Percentiles rank a stretch among this genome's conserved stretches.
These are phyloP conservation scores for Ochromonas danica DNA, from an alignment of 108 stramenopile species.

Conservation along the genomic window DNA sequence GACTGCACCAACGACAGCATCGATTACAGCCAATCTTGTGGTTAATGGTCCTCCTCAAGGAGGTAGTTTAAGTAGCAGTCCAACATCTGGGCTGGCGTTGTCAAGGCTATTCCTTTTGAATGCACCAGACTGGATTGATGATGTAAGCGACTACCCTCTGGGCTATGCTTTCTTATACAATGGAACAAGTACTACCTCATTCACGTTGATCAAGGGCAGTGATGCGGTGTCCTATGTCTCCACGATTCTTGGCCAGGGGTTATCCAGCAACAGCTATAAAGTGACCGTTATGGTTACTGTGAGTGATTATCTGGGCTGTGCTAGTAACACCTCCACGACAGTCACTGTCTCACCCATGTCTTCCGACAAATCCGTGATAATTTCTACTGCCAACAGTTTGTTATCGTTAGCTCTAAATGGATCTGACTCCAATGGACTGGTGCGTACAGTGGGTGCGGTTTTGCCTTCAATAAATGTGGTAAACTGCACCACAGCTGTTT, in stretches of 20 bases:
- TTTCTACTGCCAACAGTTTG: neutral
- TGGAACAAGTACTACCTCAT: neutral
- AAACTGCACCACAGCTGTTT: neutral
- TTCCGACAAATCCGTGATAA: neutral
- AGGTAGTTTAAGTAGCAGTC: neutral
- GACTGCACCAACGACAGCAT: neutral
- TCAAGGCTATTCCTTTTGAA: neutral
- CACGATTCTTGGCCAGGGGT: neutral
- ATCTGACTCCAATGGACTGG: neutral
- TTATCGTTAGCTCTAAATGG: neutral
- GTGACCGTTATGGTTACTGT: neutral
- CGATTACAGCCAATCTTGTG: neutral
- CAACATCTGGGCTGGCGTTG: neutral
- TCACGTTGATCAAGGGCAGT: neutral
- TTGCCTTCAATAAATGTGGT: neutral
- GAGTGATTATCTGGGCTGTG: neutral
- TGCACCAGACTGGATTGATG: neutral
- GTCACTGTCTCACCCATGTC: neutral
- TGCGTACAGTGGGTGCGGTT: neutral
- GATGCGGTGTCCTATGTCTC: neutral
- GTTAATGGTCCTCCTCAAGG: constrained; percentile 6
- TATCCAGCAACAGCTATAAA: neutral
- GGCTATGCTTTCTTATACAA: neutral
- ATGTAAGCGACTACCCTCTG: neutral
- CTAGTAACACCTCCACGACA: neutral